Base-by-base conservation (phyloP, 352 stramenopile species). In the Pythium dissotocum region DNA sequence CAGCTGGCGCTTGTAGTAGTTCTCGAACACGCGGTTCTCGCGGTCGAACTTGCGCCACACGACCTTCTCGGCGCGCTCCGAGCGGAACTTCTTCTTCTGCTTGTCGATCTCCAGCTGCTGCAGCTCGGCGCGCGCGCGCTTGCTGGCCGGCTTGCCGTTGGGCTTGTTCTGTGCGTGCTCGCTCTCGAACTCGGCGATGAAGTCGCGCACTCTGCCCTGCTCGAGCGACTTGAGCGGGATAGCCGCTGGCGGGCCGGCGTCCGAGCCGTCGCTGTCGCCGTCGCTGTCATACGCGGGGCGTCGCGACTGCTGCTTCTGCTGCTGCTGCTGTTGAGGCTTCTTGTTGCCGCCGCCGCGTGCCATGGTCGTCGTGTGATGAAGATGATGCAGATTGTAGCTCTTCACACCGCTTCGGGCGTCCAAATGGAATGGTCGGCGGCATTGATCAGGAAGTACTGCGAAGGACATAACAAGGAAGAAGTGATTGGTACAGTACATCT, bases 31-130 rank as follows among this genome's bases (percentile, higher is more conserved):
- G 28, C 60, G 70, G 71, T 96, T 96, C 69, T 93, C 85, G 26
- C 87, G 78, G 60, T 91, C 85, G 57, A 95, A 95, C 63, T 95
- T 95, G 69, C 87, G 87, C 87, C 87, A 95, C 61, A 95, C 85
- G 58, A 95, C 88, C 70, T 95, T 95, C 75, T 92, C 77, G 6
- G 87, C 86, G 60, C 88, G 89, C 51, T 83, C 74, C 58, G 89
- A 77, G 18, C 84, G 74, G 58, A 82, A 81, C 32, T 77, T 70
- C 69, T 88, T 85, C 70, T 89, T 88, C 55, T 82, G 61, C 62
- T 82, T 75, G 44, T 80, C 71, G 65, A 80, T 68, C 18, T 72
- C 81, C 16, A 88, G 77, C 59, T 90, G 80, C 67, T 87, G 76
- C 13, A 78, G 69, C 60, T 89, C 82, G 5, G 77, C 73, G 52